phyloP scores from a whole-genome alignment of 2,329 filamentous ascomycete genomes.

The Ophiostoma ips region DNA sequence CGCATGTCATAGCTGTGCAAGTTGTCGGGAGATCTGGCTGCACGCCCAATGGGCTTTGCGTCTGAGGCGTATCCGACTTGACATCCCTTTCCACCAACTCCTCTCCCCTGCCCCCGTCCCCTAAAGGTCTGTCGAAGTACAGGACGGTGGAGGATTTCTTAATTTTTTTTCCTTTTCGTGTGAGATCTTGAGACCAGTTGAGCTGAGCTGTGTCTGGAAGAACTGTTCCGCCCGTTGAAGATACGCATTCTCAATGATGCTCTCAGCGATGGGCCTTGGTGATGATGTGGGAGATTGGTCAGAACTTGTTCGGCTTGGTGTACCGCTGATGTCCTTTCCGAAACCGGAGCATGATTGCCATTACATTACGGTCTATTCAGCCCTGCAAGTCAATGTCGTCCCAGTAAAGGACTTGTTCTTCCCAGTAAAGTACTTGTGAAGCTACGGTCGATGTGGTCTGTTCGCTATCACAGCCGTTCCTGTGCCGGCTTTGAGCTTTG shows the following conservation, averaged over 20 bases:
- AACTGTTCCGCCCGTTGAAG: conserved; percentile 8
- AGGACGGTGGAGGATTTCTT: neutral
- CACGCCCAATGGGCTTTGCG: neutral
- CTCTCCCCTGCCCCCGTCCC: too few relatives aligned
- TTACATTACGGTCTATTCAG: neutral
- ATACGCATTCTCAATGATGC: conserved; percentile 6
- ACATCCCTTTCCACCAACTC: neutral
- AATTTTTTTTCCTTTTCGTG: too few relatives aligned
- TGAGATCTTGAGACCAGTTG: conserved; percentile 2
- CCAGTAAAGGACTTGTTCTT: neutral
- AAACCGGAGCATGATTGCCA: neutral
- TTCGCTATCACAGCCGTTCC: neutral
- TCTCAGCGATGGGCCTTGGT: conserved; percentile 5
- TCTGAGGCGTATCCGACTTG: neutral
- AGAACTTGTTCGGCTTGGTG: neutral
- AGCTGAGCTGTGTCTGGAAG: conserved; percentile 9
- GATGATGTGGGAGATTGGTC: conserved; percentile 5
- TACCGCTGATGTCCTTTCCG: neutral
- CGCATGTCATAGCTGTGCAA: neutral
- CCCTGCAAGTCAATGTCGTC: neutral
- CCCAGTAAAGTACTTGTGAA: too few relatives aligned
- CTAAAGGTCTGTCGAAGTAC: neutral
- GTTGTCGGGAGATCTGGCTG: neutral
- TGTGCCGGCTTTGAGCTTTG: neutral
- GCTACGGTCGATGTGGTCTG: neutral